Base-by-base conservation (phyloP, 768 basidiomycete species). In the Naganishia friedmannii region DNA sequence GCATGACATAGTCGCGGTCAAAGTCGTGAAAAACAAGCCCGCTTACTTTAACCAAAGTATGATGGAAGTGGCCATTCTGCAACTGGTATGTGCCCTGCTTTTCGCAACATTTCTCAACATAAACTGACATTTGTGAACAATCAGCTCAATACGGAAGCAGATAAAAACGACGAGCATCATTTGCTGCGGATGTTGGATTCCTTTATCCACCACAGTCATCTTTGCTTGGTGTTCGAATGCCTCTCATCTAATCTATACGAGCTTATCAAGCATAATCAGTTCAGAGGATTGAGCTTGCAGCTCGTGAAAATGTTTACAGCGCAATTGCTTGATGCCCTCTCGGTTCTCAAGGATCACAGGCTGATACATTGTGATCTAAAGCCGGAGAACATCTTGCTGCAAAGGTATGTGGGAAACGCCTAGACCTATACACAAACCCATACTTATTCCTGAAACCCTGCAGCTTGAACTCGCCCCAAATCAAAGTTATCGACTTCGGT, bases 11-110 rank as follows among this genome's bases (percentile, higher is more conserved):
- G 93, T 96, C 53, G 96, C 96, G 28, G 96, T 99, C 72, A 99
- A 98, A 82, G 96, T 99, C 9, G 93, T 99, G 74, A 99, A 99
- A 85, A 99, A 99, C 82, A 99, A 98, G 82, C 96, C 95, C 6
- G 96, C 96, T 0, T 99, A 99, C 84, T 93, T 96, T 82, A 97
- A 98, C 79, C 96, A 99, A 83, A 92, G 90, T 81, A 97, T 96
- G 91, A 99, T 99, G 96, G 96, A 99, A 82, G 95, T 98, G 31
- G 96, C 93, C 0, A 98, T 99, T 72, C 84, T 99, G 54, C 93
- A 98, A 80, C 83, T 98, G 83, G 94, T 94, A 67, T 72, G 91
- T 65, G 21, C 12, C 21, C 13, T 15, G 2, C n/a, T 19, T 0
- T 23, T 15, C 7, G 6, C 15, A 42, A 32, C n/a, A n/a, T n/a